These are phyloP conservation scores for Fusarium nygamai DNA, from an alignment of 2,329 filamentous ascomycete genomes.

Conservation along the genomic window DNA sequence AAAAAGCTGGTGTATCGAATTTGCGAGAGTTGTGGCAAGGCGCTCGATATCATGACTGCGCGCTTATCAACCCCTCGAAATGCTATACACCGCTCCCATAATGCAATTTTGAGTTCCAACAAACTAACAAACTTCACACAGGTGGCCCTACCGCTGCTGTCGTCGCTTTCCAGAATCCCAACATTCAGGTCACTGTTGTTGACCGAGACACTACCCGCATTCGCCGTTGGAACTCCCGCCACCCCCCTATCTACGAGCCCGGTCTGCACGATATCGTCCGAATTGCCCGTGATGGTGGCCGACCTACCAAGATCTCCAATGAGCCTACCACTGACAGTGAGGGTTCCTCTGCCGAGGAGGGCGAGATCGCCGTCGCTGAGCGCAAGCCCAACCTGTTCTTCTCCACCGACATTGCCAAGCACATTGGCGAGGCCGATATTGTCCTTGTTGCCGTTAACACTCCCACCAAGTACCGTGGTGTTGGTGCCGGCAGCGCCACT, in stretches of 20 bases:
- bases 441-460: slow-evolving; percentile 83
- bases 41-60: slow-evolving; percentile 10
- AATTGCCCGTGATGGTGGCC: slow-evolving; percentile 68
- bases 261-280: slow-evolving; percentile 75
- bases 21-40: background rate
- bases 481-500: slow-evolving; percentile 75
- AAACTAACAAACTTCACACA: slow-evolving; percentile 44
- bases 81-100: slow-evolving; percentile 2
- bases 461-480: slow-evolving; percentile 76
- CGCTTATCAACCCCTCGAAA: slow-evolving; percentile 6
- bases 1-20: background rate
- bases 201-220: slow-evolving; percentile 75
- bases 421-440: slow-evolving; percentile 74
- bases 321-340: slow-evolving; percentile 48
- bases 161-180: slow-evolving; percentile 77
- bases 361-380: slow-evolving; percentile 50
- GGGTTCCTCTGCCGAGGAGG: slow-evolving; percentile 45
- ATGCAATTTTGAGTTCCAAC: slow-evolving; percentile 15
- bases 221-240: slow-evolving; percentile 75
- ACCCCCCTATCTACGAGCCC: slow-evolving; percentile 81
- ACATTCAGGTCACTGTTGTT: slow-evolving; percentile 78
- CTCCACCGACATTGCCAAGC: slow-evolving; percentile 70
- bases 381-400: slow-evolving; percentile 77
- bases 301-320: slow-evolving; percentile 54
- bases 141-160: slow-evolving; percentile 81